phyloP scores from a whole-genome alignment of 2,329 filamentous ascomycete species.

The Phaeoacremonium minimum region DNA sequence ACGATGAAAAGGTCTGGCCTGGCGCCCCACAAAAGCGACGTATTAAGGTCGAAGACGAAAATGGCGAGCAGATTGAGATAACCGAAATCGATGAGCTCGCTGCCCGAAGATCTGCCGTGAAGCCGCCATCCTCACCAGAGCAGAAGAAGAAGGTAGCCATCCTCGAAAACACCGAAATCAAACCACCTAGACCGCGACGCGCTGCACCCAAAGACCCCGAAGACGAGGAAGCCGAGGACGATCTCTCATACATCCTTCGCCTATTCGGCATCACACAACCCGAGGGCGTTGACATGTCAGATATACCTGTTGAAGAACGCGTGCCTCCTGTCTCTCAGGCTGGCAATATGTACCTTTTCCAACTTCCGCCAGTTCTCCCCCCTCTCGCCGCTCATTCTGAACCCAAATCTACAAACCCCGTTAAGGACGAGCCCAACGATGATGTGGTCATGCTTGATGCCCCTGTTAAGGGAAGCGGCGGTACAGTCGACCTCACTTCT shows the following conservation, averaged over 20 bases:
- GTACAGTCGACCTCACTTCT: constrained; percentile 37
- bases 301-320: constrained; percentile 11
- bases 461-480: constrained; percentile 13
- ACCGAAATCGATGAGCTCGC: constrained; percentile 35
- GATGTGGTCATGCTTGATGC: constrained; percentile 32
- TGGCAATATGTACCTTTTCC: constrained; percentile 59
- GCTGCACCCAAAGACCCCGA: constrained; percentile 15
- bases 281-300: constrained; percentile 3
- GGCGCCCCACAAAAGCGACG: constrained; percentile 25
- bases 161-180: constrained; percentile 17
- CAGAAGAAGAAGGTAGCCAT: constrained; percentile 31
- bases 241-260: constrained; percentile 23
- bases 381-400: constrained; percentile 31
- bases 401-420: constrained; percentile 12
- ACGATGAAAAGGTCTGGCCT: constrained; percentile 38
- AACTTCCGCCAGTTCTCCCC: constrained; percentile 59
- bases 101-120: constrained; percentile 5
- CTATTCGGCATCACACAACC: constrained; percentile 16
- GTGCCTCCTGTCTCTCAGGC: constrained; percentile 17
- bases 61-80: constrained; percentile 29
- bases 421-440: constrained; percentile 37
- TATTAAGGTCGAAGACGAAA: constrained; percentile 39
- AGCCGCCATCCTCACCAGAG: constrained; percentile 10
- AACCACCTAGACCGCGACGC: not conserved
- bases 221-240: constrained; percentile 23